Base-by-base conservation (phyloP, 441 rosid genomes). In the Gossypium lobatum region DNA sequence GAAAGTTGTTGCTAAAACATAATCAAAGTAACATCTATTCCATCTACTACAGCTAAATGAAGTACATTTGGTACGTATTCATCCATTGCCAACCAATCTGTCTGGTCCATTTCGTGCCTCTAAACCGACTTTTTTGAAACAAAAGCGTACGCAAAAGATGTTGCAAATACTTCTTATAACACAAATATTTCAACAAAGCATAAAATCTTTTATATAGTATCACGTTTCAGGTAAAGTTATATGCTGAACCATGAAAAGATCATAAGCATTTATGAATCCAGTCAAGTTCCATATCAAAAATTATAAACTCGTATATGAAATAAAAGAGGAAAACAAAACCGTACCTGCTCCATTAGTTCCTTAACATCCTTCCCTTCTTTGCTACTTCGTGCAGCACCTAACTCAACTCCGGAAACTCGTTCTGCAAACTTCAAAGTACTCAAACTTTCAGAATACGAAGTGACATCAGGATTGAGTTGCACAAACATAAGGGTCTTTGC, bases 401-500 rank as follows among this genome's bases (percentile, higher is more conserved):
- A 84, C 83, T 89, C 93, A 17, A 89, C 82, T 54, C 91, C 91
- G 9, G 91, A 83, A 64, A 86, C 93, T 72, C 91, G 80, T 75
- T 89, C 91, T 13, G 93, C 93, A 46, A 89, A 89, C 82, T 87
- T 89, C 80, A 87, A 76, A 21, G 91, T 89, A 74, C 91, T 85
- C 81, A 79, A 72, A 46, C 84, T 81, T 82, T 89, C 93, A 42
- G 82, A 74, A 77, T 80, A 85, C n/a, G 93, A 87, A 34, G 5
- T 76, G 59, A 8, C 69, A 14, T 89, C 93, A 3, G 91, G 91
- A 66, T 86, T 89, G 63, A 89, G 90, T 80, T 89, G 93, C 73
- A 89, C 91, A 69, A 89, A 81, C 93, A 89, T 89, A 6, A 89
- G 71, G 0, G 93, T 89, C 72, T 89, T 89, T 61, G 93, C 93